These are phyloP conservation scores for Wickerhamomyces sydowiorum DNA, from an alignment of 805 yeast genomes.

Conservation along the genomic window DNA sequence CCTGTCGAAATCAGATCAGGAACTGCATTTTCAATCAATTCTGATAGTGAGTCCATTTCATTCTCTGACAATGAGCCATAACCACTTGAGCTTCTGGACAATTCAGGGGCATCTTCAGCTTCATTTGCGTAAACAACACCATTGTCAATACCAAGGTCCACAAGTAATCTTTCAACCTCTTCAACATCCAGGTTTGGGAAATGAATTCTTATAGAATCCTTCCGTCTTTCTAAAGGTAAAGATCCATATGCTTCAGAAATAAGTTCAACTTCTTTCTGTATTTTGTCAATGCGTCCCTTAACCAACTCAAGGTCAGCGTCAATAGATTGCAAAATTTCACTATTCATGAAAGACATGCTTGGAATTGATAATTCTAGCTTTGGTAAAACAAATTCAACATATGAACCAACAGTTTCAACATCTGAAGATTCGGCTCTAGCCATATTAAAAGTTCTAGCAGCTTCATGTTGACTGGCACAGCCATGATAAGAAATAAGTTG, in stretches of 20 bases:
- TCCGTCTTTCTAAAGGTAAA: slow-evolving; percentile 49
- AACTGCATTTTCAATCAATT: not conserved
- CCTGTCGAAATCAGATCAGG: slow-evolving; percentile 10
- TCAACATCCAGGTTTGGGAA: slow-evolving; percentile 66
- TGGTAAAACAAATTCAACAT: slow-evolving; percentile 54
- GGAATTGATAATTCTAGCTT: slow-evolving; percentile 29
- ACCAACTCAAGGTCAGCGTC: slow-evolving; percentile 30
- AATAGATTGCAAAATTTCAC: slow-evolving; percentile 35
- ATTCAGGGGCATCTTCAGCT: slow-evolving; percentile 15
- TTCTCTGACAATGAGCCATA: not conserved
- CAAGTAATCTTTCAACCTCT: slow-evolving; percentile 49
- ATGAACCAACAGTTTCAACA: slow-evolving; percentile 35
- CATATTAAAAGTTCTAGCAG: slow-evolving; percentile 25
- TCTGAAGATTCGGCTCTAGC: slow-evolving; percentile 29
- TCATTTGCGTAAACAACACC: slow-evolving; percentile 46
- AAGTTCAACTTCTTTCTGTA: slow-evolving; percentile 36
- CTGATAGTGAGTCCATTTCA: not conserved
- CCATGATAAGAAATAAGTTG: slow-evolving; percentile 16
- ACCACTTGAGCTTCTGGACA: slow-evolving; percentile 3
- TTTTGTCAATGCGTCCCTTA: slow-evolving; percentile 35
- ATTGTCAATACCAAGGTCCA: slow-evolving; percentile 52
- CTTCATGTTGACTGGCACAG: slow-evolving; percentile 23
- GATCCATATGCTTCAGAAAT: slow-evolving; percentile 56
- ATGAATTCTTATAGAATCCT: slow-evolving; percentile 44
- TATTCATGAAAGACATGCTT: slow-evolving; percentile 37